These are phyloP conservation scores for Trypanosoma platydactyli DNA, from an alignment of 208 protist genomes.

Conservation along the genomic window DNA sequence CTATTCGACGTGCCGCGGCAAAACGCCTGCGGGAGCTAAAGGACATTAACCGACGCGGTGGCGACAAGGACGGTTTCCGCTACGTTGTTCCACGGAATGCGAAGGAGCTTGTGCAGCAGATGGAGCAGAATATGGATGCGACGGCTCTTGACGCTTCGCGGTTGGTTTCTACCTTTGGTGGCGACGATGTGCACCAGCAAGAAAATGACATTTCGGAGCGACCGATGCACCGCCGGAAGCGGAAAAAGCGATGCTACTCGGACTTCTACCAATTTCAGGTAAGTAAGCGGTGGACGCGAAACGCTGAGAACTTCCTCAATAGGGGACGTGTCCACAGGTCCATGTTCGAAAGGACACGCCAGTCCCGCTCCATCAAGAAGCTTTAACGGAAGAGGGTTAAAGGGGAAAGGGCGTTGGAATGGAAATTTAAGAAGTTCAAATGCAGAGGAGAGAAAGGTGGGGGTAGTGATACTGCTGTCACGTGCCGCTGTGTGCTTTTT, in stretches of 20 bases:
- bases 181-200: conserved; percentile 9
- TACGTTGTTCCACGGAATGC: conserved; percentile 83
- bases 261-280: conserved; percentile 92
- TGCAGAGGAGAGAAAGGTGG: not conserved
- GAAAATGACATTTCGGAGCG: conserved; percentile 47
- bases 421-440: not conserved
- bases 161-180: conserved; percentile 72
- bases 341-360: conserved; percentile 83
- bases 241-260: conserved; percentile 50
- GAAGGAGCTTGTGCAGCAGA: conserved; percentile 68
- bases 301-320: conserved; percentile 85
- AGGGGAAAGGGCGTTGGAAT: not conserved
- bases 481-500: not conserved
- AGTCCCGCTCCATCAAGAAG: conserved; percentile 83
- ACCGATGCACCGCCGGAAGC: conserved; percentile 56
- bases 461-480: not conserved
- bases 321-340: conserved; percentile 71
- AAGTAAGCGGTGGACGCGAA: conserved; percentile 80
- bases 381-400: conserved; percentile 34
- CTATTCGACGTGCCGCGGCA: conserved; percentile 57
- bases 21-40: conserved; percentile 63
- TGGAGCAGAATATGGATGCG: conserved; percentile 38
- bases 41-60: conserved; percentile 77
- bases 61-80: conserved; percentile 86
- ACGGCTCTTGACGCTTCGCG: conserved; percentile 39